phyloP scores from a whole-genome alignment of 306 rosid species.

The Vachellia pachyceras region DNA sequence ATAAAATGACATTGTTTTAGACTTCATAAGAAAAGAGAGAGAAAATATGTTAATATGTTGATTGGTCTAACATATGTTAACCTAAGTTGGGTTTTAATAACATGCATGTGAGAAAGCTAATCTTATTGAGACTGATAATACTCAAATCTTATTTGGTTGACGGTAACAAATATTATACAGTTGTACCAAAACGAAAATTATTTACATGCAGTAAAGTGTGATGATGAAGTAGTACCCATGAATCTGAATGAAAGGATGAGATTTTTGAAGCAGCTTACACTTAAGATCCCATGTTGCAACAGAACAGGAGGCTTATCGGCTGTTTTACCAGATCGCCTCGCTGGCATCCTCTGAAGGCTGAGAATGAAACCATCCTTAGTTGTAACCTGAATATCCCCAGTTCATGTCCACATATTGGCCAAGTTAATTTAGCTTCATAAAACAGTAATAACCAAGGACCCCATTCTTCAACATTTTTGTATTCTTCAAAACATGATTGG shows the following conservation, averaged over 20 bases:
- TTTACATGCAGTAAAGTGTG: not conserved
- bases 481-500: too few relatives aligned
- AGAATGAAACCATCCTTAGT: conserved; percentile 70
- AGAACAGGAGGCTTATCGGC: conserved; percentile 57
- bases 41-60: too few relatives aligned
- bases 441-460: too few relatives aligned
- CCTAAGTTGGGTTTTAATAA: too few relatives aligned
- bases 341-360: conserved; percentile 69
- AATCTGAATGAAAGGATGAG: not conserved
- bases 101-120: too few relatives aligned
- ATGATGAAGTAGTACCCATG: not conserved
- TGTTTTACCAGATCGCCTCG: conserved; percentile 36
- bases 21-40: too few relatives aligned
- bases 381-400: conserved; percentile 41
- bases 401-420: not conserved
- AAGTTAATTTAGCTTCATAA: not conserved
- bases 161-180: too few relatives aligned
- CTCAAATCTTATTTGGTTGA: too few relatives aligned
- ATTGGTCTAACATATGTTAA: too few relatives aligned
- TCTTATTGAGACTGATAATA: too few relatives aligned
- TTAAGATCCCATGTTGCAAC: conserved; percentile 66
- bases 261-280: conserved; percentile 45
- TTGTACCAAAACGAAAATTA: not conserved
- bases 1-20: too few relatives aligned
- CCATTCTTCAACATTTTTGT: too few relatives aligned